Evolutionary conservation across 768 basidiomycete species (phyloP).

Genomic region (Rubroboletus pulcherrimus): DNA sequence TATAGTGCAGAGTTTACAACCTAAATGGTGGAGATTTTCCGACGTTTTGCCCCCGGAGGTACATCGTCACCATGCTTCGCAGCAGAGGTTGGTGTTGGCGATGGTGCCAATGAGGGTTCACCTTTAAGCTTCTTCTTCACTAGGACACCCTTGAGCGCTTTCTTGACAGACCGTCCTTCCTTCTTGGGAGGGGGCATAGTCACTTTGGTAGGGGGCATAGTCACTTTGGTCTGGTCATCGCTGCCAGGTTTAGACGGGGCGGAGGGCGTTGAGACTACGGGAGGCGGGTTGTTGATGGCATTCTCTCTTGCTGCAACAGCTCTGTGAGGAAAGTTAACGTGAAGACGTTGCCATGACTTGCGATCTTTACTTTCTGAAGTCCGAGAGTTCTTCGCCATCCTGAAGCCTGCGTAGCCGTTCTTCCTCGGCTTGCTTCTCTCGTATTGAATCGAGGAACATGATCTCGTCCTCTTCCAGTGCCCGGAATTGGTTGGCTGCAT

Average conservation of each 20-base stretch:
- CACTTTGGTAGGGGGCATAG: slow-evolving; percentile 28
- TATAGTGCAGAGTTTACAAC: slow-evolving; percentile 9
- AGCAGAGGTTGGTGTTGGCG: slow-evolving; percentile 14
- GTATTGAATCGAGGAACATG: slow-evolving; percentile 80
- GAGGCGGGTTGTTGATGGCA: slow-evolving; percentile 42
- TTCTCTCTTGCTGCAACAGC: slow-evolving; percentile 69
- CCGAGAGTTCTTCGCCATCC: slow-evolving; percentile 76
- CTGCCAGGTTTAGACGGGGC: slow-evolving; percentile 30
- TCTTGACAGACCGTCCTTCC: slow-evolving; percentile 47
- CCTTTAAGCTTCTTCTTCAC: slow-evolving; percentile 71
- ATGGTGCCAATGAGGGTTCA: slow-evolving; percentile 16
- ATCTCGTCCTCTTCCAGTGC: slow-evolving; percentile 89
- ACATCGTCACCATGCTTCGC: slow-evolving; percentile 24
- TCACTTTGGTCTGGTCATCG: slow-evolving; percentile 24
- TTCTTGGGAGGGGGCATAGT: slow-evolving; percentile 46
- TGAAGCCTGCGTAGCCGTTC: slow-evolving; percentile 69
- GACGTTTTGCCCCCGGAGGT: slow-evolving; percentile 53
- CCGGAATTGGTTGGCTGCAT: slow-evolving; percentile 79
- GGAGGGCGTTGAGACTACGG: slow-evolving; percentile 30
- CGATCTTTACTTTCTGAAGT: slow-evolving; percentile 67
- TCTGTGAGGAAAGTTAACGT: slow-evolving; percentile 31
- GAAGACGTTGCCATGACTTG: not conserved
- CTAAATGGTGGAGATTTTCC: slow-evolving; percentile 44
- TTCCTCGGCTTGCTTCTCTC: slow-evolving; percentile 71
- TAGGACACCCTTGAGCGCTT: slow-evolving; percentile 70